Conservation (phyloP, 345 rosid species). For the Pseudoturritis turrita region DNA sequence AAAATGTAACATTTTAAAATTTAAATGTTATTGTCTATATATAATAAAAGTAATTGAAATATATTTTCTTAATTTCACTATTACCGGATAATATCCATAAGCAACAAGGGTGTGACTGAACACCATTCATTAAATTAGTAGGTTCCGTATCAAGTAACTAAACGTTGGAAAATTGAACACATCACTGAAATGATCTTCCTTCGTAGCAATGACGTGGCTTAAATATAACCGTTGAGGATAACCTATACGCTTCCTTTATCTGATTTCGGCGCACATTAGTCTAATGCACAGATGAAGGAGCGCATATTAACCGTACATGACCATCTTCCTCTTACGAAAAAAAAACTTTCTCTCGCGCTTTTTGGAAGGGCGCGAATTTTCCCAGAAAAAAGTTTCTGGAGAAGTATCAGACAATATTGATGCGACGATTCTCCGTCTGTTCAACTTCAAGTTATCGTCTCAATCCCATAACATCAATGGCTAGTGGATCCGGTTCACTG, state of each 20-base stretch:
- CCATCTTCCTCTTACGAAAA: not conserved
- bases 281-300: not conserved
- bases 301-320: slow-evolving; percentile 8
- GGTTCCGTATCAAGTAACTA: not conserved
- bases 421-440: slow-evolving; percentile 10
- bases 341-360: not conserved
- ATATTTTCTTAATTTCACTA: too few species aligned
- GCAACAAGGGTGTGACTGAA: not conserved
- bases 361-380: slow-evolving; percentile 21
- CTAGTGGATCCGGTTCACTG: slow-evolving; percentile 52
- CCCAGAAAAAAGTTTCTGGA: not conserved
- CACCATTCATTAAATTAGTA: too few species aligned
- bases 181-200: not conserved
- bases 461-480: slow-evolving; percentile 34
- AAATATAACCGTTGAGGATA: not conserved
- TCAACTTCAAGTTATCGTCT: not conserved
- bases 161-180: not conserved
- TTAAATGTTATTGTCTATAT: too few species aligned
- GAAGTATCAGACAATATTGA: not conserved
- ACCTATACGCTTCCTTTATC: not conserved
- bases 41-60: too few species aligned
- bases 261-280: not conserved
- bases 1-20: too few species aligned
- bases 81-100: too few species aligned
- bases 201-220: slow-evolving; percentile 17